Evolutionary conservation across 805 yeast species (phyloP).

Genomic region (Nakazawaea laoshanensis): DNA sequence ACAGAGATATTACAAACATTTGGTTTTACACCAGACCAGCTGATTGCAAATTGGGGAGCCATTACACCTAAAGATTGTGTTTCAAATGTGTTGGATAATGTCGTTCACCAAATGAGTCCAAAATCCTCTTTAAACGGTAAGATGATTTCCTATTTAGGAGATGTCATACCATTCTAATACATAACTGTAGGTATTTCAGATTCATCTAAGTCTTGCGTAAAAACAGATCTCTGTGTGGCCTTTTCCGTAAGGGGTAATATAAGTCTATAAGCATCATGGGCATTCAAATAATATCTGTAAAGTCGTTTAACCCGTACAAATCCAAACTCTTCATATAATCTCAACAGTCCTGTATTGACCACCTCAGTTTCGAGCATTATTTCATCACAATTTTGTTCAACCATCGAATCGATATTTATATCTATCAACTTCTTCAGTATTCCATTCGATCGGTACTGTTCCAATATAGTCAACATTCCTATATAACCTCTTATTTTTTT

Average conservation of each 20-base stretch:
- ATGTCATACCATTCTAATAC: neutral
- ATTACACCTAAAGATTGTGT: constrained; percentile 18
- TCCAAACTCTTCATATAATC: constrained; percentile 29
- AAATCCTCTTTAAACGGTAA: too few species aligned
- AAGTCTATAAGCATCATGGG: constrained; percentile 87
- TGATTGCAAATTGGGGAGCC: constrained; percentile 20
- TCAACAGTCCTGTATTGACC: constrained; percentile 38
- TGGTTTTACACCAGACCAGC: constrained; percentile 6
- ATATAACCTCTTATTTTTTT: constrained; percentile 82
- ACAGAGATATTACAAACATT: too few species aligned
- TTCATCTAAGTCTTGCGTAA: constrained; percentile 19
- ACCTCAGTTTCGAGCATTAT: constrained; percentile 92
- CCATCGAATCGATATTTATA: constrained; percentile 57
- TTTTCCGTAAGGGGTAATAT: constrained; percentile 70
- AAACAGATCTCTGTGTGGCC: constrained; percentile 47
- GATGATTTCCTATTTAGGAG: too few species aligned
- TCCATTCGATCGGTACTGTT: constrained; percentile 64
- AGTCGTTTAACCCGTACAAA: constrained; percentile 41
- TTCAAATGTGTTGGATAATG: too few species aligned
- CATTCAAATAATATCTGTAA: constrained; percentile 80
- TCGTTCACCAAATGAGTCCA: too few species aligned
- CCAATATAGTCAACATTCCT: constrained; percentile 89
- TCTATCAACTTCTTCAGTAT: constrained; percentile 71
- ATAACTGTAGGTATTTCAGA: constrained; percentile 4
- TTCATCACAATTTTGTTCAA: constrained; percentile 68